These are phyloP conservation scores for Lunularia cruciata DNA, from an alignment of 225 moss, liverwort and hornwort genomes.

Conservation along the genomic window DNA sequence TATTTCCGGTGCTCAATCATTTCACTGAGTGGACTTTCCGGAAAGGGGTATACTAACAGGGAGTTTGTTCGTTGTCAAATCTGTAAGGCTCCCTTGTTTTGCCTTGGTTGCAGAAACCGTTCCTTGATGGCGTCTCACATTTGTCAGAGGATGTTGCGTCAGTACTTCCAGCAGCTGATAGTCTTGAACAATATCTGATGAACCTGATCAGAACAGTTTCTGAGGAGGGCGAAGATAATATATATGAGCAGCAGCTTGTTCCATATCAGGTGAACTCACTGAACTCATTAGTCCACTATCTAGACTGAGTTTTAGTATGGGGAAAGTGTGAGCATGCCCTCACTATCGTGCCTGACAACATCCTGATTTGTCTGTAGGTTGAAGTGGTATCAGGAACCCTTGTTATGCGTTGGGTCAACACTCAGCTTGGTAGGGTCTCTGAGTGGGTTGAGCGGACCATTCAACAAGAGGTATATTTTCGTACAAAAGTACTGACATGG, in stretches of 20 bases:
- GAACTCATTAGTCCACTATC: not conserved
- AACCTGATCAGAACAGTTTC: constrained; percentile 67
- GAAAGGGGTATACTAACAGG: no score
- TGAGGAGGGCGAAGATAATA: constrained; percentile 78
- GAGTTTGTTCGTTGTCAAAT: no score
- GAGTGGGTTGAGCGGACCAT: constrained; percentile 93
- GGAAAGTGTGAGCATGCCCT: not conserved
- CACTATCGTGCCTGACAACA: no score
- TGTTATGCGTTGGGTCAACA: constrained; percentile 87
- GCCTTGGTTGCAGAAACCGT: constrained; percentile 63
- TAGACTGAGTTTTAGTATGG: not conserved
- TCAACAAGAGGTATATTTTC: constrained; percentile 64
- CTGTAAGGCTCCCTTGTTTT: not conserved
- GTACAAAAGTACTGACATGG: no score
- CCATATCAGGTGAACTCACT: constrained; percentile 67
- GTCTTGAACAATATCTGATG: constrained; percentile 70
- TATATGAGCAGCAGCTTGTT: constrained; percentile 74
- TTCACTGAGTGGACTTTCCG: no score
- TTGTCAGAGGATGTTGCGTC: constrained; percentile 93
- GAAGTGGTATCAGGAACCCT: constrained; percentile 92
- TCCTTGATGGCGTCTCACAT: constrained; percentile 80
- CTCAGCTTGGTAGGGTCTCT: constrained; percentile 72
- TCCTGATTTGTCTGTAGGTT: constrained; percentile 60
- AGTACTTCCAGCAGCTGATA: constrained; percentile 92
- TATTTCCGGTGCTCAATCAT: no score